These are phyloP conservation scores for Crithidia thermophila DNA, from an alignment of 208 protist species.

Conservation along the genomic window DNA sequence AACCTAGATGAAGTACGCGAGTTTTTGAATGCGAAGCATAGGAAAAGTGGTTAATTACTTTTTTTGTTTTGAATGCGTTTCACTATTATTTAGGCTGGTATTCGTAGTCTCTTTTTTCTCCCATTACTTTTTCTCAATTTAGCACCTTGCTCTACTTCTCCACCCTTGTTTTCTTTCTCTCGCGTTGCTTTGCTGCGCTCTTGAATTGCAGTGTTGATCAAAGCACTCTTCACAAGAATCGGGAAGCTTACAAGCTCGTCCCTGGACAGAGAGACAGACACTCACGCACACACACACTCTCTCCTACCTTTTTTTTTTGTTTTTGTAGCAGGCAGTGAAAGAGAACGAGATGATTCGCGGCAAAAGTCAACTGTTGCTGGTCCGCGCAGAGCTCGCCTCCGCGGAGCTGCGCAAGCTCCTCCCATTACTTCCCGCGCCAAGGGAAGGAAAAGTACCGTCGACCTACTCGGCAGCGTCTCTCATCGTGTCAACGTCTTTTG, in stretches of 20 bases:
- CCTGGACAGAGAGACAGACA: no score
- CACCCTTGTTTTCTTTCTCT: no score
- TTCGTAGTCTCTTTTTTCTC: constrained; percentile 11
- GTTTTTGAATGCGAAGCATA: no score
- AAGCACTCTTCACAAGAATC: no score
- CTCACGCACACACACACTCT: no score
- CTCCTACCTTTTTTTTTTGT: not conserved
- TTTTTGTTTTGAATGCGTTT: no score
- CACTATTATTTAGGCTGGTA: no score
- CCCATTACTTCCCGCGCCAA: constrained; percentile 20
- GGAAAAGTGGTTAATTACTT: no score
- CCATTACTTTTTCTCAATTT: not conserved
- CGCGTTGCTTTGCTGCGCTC: not conserved
- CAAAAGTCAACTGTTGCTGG: not conserved
- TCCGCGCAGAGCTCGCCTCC: constrained; percentile 19
- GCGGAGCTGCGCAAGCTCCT: constrained; percentile 29
- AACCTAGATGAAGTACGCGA: no score
- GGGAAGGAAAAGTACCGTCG: not conserved
- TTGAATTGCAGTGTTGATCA: not conserved
- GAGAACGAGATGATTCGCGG: constrained; percentile 17
- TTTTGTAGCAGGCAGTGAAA: not conserved
- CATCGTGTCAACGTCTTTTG: constrained; percentile 34
- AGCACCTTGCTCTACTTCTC: no score
- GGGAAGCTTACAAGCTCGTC: no score
- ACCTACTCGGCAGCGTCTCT: constrained; percentile 41